A percentile compares a stretch with the other conserved stretches of the same genome.
These are phyloP conservation scores for Cinnamomum chago DNA, from an alignment of 164 flowering plant genomes.

Conservation along the genomic window DNA sequence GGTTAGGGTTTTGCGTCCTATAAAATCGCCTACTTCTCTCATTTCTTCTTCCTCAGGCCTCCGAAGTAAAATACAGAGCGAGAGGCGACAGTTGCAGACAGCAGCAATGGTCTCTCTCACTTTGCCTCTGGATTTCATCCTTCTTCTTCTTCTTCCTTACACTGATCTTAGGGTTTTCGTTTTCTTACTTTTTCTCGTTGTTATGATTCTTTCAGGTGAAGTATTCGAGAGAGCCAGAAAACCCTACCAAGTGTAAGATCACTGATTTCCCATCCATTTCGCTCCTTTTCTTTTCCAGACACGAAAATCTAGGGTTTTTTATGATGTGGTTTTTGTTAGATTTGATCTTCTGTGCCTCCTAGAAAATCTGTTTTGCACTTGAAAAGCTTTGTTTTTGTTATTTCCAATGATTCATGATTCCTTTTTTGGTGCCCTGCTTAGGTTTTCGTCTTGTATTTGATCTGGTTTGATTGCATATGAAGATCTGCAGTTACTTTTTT, in stretches of 20 bases:
- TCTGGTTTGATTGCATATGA: too few species aligned
- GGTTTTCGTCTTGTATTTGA: too few species aligned
- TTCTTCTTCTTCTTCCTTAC: neutral
- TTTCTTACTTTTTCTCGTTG: neutral
- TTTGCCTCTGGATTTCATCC: neutral
- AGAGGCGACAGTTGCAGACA: neutral
- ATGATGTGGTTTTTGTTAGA: neutral
- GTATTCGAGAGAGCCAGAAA: constrained; percentile 75
- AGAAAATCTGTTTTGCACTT: too few species aligned
- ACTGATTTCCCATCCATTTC: neutral
- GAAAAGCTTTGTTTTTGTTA: too few species aligned
- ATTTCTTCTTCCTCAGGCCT: neutral
- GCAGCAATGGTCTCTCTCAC: constrained; percentile 4
- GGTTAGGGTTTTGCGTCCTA: constrained; percentile 4
- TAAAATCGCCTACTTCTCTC: neutral
- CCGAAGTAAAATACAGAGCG: neutral
- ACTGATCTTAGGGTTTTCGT: neutral
- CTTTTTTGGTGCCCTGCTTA: too few species aligned
- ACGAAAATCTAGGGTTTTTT: neutral
- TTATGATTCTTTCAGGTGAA: constrained; percentile 36
- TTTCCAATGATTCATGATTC: too few species aligned
- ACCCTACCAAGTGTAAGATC: constrained; percentile 58
- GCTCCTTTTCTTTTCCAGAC: neutral
- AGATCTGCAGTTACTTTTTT: too few species aligned
- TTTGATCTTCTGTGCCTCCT: neutral